A percentile compares a stretch with the other conserved stretches of the same genome.
phyloP scores from a whole-genome alignment of 768 basidiomycete species.

The Leccinum broughii region DNA sequence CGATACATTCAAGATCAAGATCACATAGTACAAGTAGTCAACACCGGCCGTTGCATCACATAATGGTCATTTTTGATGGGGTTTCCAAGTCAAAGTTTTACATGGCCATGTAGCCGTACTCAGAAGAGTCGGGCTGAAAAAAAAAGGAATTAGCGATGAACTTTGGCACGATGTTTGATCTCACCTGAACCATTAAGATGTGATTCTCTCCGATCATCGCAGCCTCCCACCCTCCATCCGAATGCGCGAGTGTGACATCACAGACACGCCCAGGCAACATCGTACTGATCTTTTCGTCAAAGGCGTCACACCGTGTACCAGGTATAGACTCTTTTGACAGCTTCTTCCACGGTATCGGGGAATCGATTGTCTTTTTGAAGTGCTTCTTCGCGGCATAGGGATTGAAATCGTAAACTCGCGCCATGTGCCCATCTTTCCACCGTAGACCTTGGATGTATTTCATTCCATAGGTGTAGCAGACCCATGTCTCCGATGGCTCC shows the following conservation, averaged over 20 bases:
- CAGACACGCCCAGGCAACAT: conserved; percentile 31
- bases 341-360: conserved; percentile 17
- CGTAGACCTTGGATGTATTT: conserved; percentile 30
- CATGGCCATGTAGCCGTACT: conserved; percentile 32
- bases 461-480: conserved; percentile 38
- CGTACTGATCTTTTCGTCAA: conserved; percentile 27
- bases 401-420: conserved; percentile 37
- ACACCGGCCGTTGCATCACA: not conserved
- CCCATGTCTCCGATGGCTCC: conserved; percentile 33
- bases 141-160: not conserved
- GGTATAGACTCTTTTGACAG: conserved; percentile 16
- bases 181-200: conserved; percentile 36
- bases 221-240: conserved; percentile 27
- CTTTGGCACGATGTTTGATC: not conserved
- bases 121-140: conserved; percentile 12
- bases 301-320: conserved; percentile 15
- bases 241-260: conserved; percentile 13
- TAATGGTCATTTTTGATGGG: not conserved
- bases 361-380: conserved; percentile 9
- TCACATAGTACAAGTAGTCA: not conserved
- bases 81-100: not conserved
- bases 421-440: conserved; percentile 22
- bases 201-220: conserved; percentile 40
- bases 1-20: not conserved
- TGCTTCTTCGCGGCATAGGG: conserved; percentile 21